phyloP scores from a whole-genome alignment of 805 yeast genomes.

The Kurtzmaniella cleridarum region DNA sequence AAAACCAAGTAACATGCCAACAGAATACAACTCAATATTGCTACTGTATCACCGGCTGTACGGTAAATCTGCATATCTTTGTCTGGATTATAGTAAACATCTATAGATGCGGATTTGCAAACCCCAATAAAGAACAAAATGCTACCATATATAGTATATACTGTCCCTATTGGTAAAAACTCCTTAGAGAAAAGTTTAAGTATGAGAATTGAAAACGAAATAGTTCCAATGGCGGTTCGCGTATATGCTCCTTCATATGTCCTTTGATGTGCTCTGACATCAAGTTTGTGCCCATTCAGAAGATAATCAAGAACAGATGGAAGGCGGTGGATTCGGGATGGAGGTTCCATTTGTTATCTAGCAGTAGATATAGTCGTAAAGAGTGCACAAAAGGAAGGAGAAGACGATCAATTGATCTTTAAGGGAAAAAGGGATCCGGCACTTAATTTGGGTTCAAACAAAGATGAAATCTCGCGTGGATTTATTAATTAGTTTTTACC shows the following conservation, averaged over 20 bases:
- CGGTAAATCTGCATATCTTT: constrained; percentile 39
- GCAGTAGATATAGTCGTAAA: neutral
- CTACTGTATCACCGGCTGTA: constrained; percentile 59
- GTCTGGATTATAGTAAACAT: constrained; percentile 32
- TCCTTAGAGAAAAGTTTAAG: constrained; percentile 60
- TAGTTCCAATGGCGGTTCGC: constrained; percentile 63
- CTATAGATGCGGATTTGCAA: constrained; percentile 28
- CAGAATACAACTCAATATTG: constrained; percentile 48
- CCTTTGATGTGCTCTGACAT: constrained; percentile 67
- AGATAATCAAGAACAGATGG: constrained; percentile 34
- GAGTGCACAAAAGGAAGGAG: neutral
- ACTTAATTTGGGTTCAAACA: too few species aligned
- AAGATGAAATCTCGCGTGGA: too few species aligned
- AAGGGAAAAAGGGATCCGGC: too few species aligned
- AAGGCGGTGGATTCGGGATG: constrained; percentile 10
- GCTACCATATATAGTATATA: constrained; percentile 58
- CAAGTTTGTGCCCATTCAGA: constrained; percentile 39
- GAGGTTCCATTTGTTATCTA: neutral
- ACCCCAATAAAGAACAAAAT: constrained; percentile 36
- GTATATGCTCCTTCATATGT: constrained; percentile 84
- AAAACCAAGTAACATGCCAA: constrained; percentile 45
- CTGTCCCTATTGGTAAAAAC: constrained; percentile 61
- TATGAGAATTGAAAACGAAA: constrained; percentile 61
- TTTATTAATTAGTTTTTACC: too few species aligned
- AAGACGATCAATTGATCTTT: too few species aligned